Evolutionary conservation across 2,329 filamentous ascomycete genomes (phyloP).

Genomic region (Sarocladium strictum): DNA sequence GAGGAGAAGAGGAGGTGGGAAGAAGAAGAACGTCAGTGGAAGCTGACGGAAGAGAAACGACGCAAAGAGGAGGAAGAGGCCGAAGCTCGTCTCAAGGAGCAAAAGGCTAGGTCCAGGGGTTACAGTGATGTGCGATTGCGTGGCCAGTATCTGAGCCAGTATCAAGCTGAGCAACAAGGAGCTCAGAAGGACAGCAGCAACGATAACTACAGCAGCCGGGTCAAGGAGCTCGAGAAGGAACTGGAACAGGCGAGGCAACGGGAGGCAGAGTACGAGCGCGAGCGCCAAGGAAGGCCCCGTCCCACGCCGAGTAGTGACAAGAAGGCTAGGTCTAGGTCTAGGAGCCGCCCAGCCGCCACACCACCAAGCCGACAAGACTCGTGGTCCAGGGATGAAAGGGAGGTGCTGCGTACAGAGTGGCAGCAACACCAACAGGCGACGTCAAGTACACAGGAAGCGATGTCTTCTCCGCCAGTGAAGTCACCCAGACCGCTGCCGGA

Average conservation of each 20-base stretch:
- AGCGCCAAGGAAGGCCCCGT: slow-evolving; percentile 43
- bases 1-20: slow-evolving; percentile 71
- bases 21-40: slow-evolving; percentile 72
- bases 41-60: slow-evolving; percentile 66
- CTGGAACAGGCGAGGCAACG: slow-evolving; percentile 56
- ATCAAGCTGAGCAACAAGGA: slow-evolving; percentile 60
- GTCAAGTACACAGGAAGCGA: slow-evolving; percentile 14
- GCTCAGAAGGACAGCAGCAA: slow-evolving; percentile 25
- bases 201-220: slow-evolving; percentile 55
- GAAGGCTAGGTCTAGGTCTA: slow-evolving; percentile 30
- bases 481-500: slow-evolving; percentile 39
- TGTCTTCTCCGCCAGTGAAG: slow-evolving; percentile 16
- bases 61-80: slow-evolving; percentile 67
- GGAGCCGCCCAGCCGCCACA: slow-evolving; percentile 31
- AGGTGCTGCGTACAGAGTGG: slow-evolving; percentile 53
- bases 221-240: slow-evolving; percentile 75
- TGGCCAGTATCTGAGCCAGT: slow-evolving; percentile 82
- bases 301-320: neutral
- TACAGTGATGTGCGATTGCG: slow-evolving; percentile 64
- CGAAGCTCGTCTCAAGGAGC: slow-evolving; percentile 59
- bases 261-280: slow-evolving; percentile 56
- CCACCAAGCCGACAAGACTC: slow-evolving; percentile 49
- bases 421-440: slow-evolving; percentile 33
- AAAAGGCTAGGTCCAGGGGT: slow-evolving; percentile 56
- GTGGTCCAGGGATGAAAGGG: slow-evolving; percentile 59